phyloP scores from a whole-genome alignment of 2,329 filamentous ascomycete genomes.

The Parastagonospora nodorum region DNA sequence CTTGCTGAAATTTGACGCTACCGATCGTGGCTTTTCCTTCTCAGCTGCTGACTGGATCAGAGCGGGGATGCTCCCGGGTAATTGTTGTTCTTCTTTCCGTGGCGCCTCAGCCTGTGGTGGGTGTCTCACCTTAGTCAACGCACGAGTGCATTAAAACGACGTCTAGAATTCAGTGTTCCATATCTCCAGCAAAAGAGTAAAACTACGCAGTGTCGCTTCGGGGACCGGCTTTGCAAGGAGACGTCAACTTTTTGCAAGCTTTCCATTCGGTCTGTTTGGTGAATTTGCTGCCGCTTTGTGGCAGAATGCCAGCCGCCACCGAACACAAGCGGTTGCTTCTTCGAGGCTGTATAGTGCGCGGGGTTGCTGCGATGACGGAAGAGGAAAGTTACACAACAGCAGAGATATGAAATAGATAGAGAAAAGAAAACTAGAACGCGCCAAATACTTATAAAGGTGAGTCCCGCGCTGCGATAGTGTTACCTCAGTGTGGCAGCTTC shows the following conservation, averaged over 20 bases:
- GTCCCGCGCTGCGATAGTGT: no score
- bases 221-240: slow-evolving; percentile 11
- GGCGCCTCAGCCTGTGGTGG: no score
- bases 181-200: background rate
- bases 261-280: slow-evolving; percentile 13
- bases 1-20: slow-evolving; percentile 10
- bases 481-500: no score
- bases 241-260: slow-evolving; percentile 20
- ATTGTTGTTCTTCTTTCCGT: no score
- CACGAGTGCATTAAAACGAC: slow-evolving; percentile 15
- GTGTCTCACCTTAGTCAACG: slow-evolving; percentile 12
- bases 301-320: slow-evolving; percentile 37
- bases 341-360: no score
- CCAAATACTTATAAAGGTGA: no score
- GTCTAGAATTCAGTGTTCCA: slow-evolving; percentile 1
- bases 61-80: no score
- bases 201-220: slow-evolving; percentile 5
- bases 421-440: no score
- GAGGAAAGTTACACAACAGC: no score
- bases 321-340: background rate
- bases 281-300: slow-evolving; percentile 26
- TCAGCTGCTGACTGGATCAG: no score
- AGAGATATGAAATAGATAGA: no score
- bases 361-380: no score
- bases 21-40: slow-evolving; percentile 9